These are phyloP conservation scores for Stenocarpella maydis DNA, from an alignment of 2,329 filamentous ascomycete species.

Conservation along the genomic window DNA sequence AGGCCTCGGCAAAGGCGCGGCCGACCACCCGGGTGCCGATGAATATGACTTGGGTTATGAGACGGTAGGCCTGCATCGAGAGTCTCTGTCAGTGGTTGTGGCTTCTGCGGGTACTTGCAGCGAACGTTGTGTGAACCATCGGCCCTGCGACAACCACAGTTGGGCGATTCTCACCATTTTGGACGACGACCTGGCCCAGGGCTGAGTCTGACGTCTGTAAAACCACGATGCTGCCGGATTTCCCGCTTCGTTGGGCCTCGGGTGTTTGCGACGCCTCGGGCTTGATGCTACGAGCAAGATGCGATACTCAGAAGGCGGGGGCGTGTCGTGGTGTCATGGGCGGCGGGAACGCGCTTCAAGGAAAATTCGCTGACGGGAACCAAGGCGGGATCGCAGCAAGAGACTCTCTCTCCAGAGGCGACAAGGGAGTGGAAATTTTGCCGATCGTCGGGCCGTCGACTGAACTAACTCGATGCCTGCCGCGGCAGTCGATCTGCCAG, in stretches of 20 bases:
- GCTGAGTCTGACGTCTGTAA: slow-evolving; percentile 1
- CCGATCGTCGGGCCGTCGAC: slow-evolving; percentile 32
- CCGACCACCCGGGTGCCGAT: slow-evolving; percentile 92
- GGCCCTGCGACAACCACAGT: neutral
- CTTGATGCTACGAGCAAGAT: slow-evolving; percentile 2
- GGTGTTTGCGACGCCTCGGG: neutral
- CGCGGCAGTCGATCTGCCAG: neutral
- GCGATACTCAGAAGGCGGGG: neutral
- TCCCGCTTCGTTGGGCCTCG: neutral
- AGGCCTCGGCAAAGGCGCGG: slow-evolving; percentile 91
- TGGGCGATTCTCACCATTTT: slow-evolving; percentile 21
- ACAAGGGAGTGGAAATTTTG: no score
- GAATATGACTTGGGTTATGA: slow-evolving; percentile 92
- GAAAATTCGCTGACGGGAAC: slow-evolving; percentile 28
- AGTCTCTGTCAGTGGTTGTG: slow-evolving; percentile 3
- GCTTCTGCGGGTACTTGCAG: neutral
- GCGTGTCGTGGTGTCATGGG: slow-evolving; percentile 20
- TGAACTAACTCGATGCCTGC: slow-evolving; percentile 27
- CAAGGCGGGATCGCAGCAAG: slow-evolving; percentile 9
- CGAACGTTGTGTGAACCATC: neutral
- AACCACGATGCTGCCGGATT: neutral
- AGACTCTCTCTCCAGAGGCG: no score
- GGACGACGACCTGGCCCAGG: neutral
- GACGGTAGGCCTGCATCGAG: slow-evolving; percentile 80
- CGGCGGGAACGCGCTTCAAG: neutral